Base-by-base conservation (phyloP, 2,329 filamentous ascomycete genomes). In the Boeremia lycopersici region DNA sequence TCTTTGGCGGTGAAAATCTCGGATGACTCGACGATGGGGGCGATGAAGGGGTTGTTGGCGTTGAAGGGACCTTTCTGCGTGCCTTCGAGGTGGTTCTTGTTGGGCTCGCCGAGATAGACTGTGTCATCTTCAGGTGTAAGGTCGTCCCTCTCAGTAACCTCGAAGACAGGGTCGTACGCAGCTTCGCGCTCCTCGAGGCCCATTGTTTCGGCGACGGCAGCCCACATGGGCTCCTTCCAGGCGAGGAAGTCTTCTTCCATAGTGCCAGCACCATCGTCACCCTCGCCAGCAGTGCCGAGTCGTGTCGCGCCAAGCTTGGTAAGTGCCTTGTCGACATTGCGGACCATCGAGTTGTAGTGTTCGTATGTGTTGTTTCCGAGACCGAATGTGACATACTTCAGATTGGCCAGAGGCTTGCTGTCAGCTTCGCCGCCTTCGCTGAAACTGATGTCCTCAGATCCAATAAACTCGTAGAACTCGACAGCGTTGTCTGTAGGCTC, bases 171-270 rank as follows among this genome's bases (percentile, higher is more conserved):
- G 75, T 99, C 96, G 75, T 98, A 99, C 56, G 96, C 87, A 58
- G 93, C 91, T 74, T 99, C 96, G 56, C 95, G 92, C 79, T 99
- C 95, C 77, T 98, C 90, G 51, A 99, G 81, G 48, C 86, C 86
- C 89, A 99, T 91, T 72, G 90, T 87, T 62, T 90, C 85, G 23
- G 89, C 83, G 48, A 99, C 82, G 56, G 89, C 90, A 68, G 84
- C 81, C 95, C 96, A 99, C 95, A 99, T 99, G 59, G 93, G 93
- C 70, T 99, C 95, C 80, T 99, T 99, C 95, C 95, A 99, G 63
- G 93, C 91, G 69, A 99, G 80, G 77, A 98, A 99, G 71, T 99
- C 96, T 79, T 99, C 96, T 79, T 99, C 95, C 96, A 99, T 99
- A 53, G 95, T 99, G 58, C 96, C 95, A 62, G 95, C 93, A 61